Evolutionary conservation across 768 basidiomycete genomes (phyloP).

Genomic region (Termitomyces titanicus): DNA sequence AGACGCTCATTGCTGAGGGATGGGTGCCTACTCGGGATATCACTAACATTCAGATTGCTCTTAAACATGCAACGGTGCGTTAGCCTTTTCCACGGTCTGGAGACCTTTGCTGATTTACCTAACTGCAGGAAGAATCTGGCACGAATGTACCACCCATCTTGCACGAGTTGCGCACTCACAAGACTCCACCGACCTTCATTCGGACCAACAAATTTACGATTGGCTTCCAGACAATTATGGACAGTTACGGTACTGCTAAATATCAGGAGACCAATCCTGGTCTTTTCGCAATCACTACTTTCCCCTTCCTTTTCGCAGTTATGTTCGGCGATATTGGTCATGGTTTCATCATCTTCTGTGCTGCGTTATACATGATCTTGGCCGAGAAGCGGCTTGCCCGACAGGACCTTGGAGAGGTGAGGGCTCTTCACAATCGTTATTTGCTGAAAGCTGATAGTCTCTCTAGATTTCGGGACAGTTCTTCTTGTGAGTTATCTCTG

Average conservation of each 20-base stretch:
- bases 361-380: conserved; percentile 82
- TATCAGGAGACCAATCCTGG: conserved; percentile 99
- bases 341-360: conserved; percentile 74
- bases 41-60: conserved; percentile 75
- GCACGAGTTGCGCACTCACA: conserved; percentile 83
- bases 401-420: conserved; percentile 69
- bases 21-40: conserved; percentile 98
- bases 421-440: conserved; percentile 16
- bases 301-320: conserved; percentile 98
- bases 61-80: conserved; percentile 82
- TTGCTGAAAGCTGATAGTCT: background rate
- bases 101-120: conserved; percentile 18
- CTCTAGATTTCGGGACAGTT: conserved; percentile 78
- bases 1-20: conserved; percentile 95
- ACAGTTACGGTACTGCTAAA: conserved; percentile 89
- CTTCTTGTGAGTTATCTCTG: conserved; percentile 73
- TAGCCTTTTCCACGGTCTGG: background rate
- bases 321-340: conserved; percentile 99
- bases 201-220: conserved; percentile 95
- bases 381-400: conserved; percentile 80
- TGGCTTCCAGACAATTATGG: conserved; percentile 97
- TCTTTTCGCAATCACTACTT: conserved; percentile 85
- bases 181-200: conserved; percentile 93
- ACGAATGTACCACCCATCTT: conserved; percentile 90
- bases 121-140: conserved; percentile 75